Evolutionary conservation across 2,329 filamentous ascomycete genomes (phyloP).

Genomic region (Celoporthe dispersa): DNA sequence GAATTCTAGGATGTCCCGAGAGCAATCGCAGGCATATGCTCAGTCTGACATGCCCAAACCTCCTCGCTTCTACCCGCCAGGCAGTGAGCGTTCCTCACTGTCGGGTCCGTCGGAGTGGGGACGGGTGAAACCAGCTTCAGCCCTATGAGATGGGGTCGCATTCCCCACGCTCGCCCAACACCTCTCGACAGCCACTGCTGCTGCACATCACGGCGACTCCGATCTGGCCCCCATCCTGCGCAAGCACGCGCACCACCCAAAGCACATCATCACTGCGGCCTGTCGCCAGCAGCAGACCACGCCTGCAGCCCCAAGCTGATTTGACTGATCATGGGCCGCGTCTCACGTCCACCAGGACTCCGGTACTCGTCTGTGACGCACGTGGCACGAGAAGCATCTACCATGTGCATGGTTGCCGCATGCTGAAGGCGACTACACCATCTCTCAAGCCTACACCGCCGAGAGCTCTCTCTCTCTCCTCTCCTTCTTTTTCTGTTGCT

Average conservation of each 20-base stretch:
- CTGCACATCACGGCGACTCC: constrained; percentile 27
- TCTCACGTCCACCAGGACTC: background rate
- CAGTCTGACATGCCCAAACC: constrained; percentile 1
- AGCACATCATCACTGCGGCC: background rate
- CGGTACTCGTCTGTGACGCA: constrained; percentile 4
- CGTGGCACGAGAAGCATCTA: background rate
- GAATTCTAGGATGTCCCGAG: background rate
- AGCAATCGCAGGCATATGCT: background rate
- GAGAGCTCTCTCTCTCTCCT: background rate
- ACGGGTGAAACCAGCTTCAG: constrained; percentile 23
- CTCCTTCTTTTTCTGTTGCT: background rate
- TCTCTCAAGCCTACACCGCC: constrained; percentile 19
- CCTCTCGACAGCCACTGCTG: constrained; percentile 10
- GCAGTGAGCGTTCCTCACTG: constrained; percentile 23
- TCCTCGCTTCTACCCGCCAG: constrained; percentile 12
- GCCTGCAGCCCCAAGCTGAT: constrained; percentile 10
- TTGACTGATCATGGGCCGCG: constrained; percentile 5
- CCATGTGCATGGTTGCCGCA: background rate
- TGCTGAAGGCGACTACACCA: constrained; percentile 12
- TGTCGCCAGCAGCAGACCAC: constrained; percentile 5
- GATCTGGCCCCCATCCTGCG: constrained; percentile 19
- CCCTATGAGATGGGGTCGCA: constrained; percentile 24
- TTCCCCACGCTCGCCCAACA: constrained; percentile 19
- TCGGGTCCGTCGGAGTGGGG: constrained; percentile 27
- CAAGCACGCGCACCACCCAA: constrained; percentile 1